Base-by-base conservation (phyloP, 2,329 filamentous ascomycete genomes). In the Aspergillus fumigatus region DNA sequence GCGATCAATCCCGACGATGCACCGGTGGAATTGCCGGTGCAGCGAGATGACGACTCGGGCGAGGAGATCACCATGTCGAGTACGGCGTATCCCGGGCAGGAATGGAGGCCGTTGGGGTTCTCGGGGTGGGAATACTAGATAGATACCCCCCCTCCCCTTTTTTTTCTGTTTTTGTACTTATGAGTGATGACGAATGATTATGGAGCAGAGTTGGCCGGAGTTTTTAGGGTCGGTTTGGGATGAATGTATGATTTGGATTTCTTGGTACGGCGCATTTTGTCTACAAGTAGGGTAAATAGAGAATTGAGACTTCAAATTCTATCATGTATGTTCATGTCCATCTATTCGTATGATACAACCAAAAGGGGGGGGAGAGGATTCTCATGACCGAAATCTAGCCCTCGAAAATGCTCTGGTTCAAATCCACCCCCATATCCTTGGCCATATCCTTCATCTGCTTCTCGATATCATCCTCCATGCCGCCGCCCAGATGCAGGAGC, bases 381-480 rank as follows among this genome's bases (percentile, higher is more conserved):
- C 32, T 47, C n/a, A n/a, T 11, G 50, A 29, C n/a, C 19, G 9
- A 25, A 32, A 50, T 61, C 58, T 66, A 96, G 3, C 93, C 92
- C 55, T 95, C 90, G 75, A 97, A 97, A 2, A 96, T 83, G 43
- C 87, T 85, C 71, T 95, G 90, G 70, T 96, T 89, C 62, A 97
- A 75, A 73, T 97, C 92, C 3, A 97, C 85, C 0, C 94, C 94
- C 76, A 94, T 92, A 65, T 95, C 92, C 70, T 89, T 90, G 1
- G 92, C 93, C 80, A 97, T 89, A 56, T 82, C 84, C 74, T 84
- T 87, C 92, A 97, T 95, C 65, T 88, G 84, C 68, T 84, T 83
- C 79, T 97, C 94, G 59, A 97, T 86, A 71, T 93, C 91, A 69
- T 97, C 93, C 71, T 97, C 94, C 89, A 97, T 94, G 0, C 92